Base-by-base conservation (phyloP, 163 green algal genomes). In the Scenedesmus sp. region DNA sequence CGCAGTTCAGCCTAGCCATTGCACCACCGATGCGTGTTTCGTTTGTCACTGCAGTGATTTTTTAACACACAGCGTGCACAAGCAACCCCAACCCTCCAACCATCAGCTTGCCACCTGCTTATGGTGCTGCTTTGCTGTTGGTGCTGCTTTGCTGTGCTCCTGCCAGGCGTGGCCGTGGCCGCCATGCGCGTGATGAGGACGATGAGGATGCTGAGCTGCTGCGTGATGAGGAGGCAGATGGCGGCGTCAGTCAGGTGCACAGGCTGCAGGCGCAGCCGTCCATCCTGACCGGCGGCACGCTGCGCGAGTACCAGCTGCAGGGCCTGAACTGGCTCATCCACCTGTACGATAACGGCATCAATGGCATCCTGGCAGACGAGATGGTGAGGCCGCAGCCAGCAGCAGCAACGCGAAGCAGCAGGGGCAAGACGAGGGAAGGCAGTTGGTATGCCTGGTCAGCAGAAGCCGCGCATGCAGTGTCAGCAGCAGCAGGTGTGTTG, bases 301-400 rank as follows among this genome's bases (percentile, higher is more conserved):
- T 99, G 97, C 95, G 98, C 24, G 96, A 99, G 93, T 99, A 99
- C 94, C 97, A 99, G 96, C 96, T 99, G 93, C 96, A 99, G 92
- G 98, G 98, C 86, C 95, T 99, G 20, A 99, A 99, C 95, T 99
- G 98, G 98, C 94, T 99, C 83, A 99, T 99, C 92, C 97, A 99
- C 90, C 93, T 99, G 49, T 99, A 99, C 89, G 98, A 99, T 93
- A 99, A 99, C 92, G 98, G 98, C 91, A 99, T 99, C 95, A 99
- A 99, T 92, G 98, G 98, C 79, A 99, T 99, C 92, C 93, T 99
- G 83, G 98, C 98, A 33, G 98, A 99, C 90, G 98, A 99, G 94
- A 99, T 99, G 98, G 98, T 98, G 87, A 30, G 93, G 35, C 30
- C 1, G 51, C 12, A 35, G 2, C 1, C 6, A 40, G 33, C 70